Evolutionary conservation across 164 flowering plant species (phyloP), one percentile per base, ranked within the genome.

Genomic region (Liquidambar formosana): DNA sequence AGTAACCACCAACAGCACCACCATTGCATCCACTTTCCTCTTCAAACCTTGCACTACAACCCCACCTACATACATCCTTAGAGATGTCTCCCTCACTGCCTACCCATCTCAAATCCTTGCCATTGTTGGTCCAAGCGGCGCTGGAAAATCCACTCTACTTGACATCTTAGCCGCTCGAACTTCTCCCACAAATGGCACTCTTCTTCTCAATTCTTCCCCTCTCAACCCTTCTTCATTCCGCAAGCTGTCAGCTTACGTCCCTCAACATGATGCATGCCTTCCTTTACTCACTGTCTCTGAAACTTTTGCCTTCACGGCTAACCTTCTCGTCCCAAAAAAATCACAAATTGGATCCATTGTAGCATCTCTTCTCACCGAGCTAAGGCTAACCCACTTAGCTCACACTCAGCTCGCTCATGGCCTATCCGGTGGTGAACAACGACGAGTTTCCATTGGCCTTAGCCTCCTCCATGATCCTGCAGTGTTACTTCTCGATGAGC

Each of bases 381-480:
- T 94, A 28, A 77, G 82, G 6, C 78, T 94, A 0, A 71, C 81
- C 0, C 97, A 94, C 67, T 65, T 90, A 27, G 79, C 92, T 1
- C 70, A 82, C 68, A 77, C 86, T 45, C 71, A 83, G 44, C 80
- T 92, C 1, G 83, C 76, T 11, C 63, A 71, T 6, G 89, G 87
- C 43, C 77, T 95, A 14, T 95, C 99, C 0, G 97, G 99, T 1
- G 99, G 99, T 2, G 99, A 95, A 60, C 83, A 85, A 0, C 71
- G 98, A 6, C 82, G 99, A 0, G 93, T 95, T 47, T 95, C 99
- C 0, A 95, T 95, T 10, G 99, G 99, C n/a, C 81, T 95, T 0
- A 84, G 93, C 73, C 87, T 95, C 11, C 82, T 95, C 38, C 96
- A 92, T 58, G 93, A 93, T 66, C 99, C 99, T 0, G 82, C 83